Evolutionary conservation across 2,329 filamentous ascomycete species (phyloP).

Genomic region (Fusarium avenaceum): DNA sequence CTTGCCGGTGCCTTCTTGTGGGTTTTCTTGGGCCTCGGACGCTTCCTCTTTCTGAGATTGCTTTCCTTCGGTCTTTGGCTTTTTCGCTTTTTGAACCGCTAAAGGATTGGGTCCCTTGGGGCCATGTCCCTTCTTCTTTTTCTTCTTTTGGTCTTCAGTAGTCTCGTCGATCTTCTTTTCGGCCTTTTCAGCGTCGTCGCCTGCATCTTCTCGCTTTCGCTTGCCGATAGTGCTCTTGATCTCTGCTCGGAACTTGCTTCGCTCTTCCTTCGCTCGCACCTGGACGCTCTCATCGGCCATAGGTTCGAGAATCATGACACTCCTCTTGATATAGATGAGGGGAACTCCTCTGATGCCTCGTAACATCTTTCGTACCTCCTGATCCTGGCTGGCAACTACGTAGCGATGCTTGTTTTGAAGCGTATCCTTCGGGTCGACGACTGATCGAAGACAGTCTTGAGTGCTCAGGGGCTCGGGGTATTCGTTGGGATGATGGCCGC

Average conservation of each 20-base stretch:
- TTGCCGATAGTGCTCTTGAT: conserved; percentile 67
- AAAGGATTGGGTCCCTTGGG: conserved; percentile 79
- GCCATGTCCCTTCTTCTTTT: conserved; percentile 71
- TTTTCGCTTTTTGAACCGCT: conserved; percentile 77
- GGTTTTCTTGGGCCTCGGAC: conserved; percentile 43
- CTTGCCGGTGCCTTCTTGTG: conserved; percentile 48
- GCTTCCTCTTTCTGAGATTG: conserved; percentile 54
- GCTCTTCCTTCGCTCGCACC: conserved; percentile 76
- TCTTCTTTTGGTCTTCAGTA: conserved; percentile 53
- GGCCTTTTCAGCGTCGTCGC: conserved; percentile 51
- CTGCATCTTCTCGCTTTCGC: conserved; percentile 65
- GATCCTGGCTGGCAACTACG: conserved; percentile 80
- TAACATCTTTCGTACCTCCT: conserved; percentile 72
- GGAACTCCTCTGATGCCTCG: conserved; percentile 79
- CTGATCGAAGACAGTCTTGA: conserved; percentile 77
- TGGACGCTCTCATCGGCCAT: conserved; percentile 78
- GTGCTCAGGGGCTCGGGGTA: conserved; percentile 78
- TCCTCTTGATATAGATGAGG: conserved; percentile 81
- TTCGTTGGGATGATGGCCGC: conserved; percentile 80
- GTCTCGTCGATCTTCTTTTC: conserved; percentile 25
- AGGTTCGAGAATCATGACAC: conserved; percentile 79
- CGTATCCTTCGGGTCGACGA: conserved; percentile 82
- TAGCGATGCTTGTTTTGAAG: conserved; percentile 83
- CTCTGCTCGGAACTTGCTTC: conserved; percentile 79
- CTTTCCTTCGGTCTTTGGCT: conserved; percentile 52